Percentiles rank a stretch among this genome's conserved stretches.
These are phyloP conservation scores for Ogataea methanolica DNA, from an alignment of 805 yeast species.

Conservation along the genomic window DNA sequence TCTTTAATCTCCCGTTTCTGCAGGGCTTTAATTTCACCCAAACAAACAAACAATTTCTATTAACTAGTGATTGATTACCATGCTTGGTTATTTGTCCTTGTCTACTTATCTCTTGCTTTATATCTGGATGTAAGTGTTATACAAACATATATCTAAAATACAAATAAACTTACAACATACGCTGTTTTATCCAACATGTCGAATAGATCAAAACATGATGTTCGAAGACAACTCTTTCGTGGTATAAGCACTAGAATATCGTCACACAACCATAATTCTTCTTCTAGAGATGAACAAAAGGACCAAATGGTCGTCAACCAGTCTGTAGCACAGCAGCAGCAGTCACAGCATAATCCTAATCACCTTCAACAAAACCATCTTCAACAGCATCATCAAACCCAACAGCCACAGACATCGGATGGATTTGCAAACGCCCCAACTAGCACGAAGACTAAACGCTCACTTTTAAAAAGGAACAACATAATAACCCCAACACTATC, in stretches of 20 bases:
- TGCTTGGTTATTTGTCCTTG: too few relatives aligned
- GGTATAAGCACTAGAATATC: slow-evolving; percentile 30
- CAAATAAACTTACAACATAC: not conserved
- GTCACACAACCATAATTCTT: slow-evolving; percentile 14
- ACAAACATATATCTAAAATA: not conserved
- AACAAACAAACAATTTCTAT: too few relatives aligned
- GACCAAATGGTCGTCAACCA: slow-evolving; percentile 7
- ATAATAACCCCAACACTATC: slow-evolving; percentile 22
- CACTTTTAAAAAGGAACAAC: slow-evolving; percentile 14
- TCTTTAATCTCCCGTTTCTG: too few relatives aligned
- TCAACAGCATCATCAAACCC: slow-evolving; percentile 2
- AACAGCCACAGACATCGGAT: slow-evolving; percentile 3
- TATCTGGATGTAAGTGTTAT: too few relatives aligned
- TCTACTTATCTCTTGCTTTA: too few relatives aligned
- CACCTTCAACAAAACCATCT: slow-evolving; percentile 6
- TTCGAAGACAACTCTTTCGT: slow-evolving; percentile 30
- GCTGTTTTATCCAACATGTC: slow-evolving; percentile 13
- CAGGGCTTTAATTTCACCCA: too few relatives aligned
- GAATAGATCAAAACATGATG: slow-evolving; percentile 25
- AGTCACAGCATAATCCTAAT: slow-evolving; percentile 3
- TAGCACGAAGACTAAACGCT: slow-evolving; percentile 5
- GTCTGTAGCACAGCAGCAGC: slow-evolving; percentile 1
- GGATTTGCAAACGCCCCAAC: slow-evolving; percentile 2
- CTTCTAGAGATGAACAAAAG: slow-evolving; percentile 12
- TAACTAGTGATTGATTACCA: too few relatives aligned